These are phyloP conservation scores for Knoxia roxburghii DNA, from an alignment of 257 asterid species.

Conservation along the genomic window DNA sequence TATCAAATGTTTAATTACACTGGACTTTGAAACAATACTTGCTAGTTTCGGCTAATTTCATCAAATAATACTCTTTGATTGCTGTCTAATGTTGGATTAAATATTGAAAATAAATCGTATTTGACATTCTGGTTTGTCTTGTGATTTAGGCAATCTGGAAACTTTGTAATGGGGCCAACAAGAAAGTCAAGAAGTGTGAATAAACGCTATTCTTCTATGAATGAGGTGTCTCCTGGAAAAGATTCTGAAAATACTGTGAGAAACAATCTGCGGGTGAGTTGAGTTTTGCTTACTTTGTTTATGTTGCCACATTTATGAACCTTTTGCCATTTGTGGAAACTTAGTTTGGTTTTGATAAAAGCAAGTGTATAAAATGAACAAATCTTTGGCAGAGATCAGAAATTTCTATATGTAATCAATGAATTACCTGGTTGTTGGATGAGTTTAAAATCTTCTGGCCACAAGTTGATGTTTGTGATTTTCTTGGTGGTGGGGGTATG, in stretches of 20 bases:
- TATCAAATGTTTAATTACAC: neutral
- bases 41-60: neutral
- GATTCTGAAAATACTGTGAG: conserved; percentile 51
- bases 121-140: neutral
- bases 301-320: conserved; percentile 9
- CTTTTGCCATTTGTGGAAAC: conserved; percentile 1
- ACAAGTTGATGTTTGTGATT: neutral
- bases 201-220: conserved; percentile 41
- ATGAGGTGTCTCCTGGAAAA: conserved; percentile 60
- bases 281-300: conserved; percentile 16
- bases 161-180: conserved; percentile 55
- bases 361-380: neutral
- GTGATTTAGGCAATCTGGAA: conserved; percentile 21
- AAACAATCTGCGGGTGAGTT: conserved; percentile 58
- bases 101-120: neutral
- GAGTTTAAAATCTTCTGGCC: neutral
- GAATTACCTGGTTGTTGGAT: neutral
- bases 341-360: neutral
- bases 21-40: neutral
- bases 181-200: conserved; percentile 59
- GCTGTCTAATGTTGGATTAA: neutral
- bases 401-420: neutral
- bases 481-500: neutral
- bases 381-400: neutral
- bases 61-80: neutral